Percentiles rank a stretch among this genome's conserved stretches.
phyloP scores from a whole-genome alignment of 2,329 filamentous ascomycete genomes.

The Colletotrichum salicis region DNA sequence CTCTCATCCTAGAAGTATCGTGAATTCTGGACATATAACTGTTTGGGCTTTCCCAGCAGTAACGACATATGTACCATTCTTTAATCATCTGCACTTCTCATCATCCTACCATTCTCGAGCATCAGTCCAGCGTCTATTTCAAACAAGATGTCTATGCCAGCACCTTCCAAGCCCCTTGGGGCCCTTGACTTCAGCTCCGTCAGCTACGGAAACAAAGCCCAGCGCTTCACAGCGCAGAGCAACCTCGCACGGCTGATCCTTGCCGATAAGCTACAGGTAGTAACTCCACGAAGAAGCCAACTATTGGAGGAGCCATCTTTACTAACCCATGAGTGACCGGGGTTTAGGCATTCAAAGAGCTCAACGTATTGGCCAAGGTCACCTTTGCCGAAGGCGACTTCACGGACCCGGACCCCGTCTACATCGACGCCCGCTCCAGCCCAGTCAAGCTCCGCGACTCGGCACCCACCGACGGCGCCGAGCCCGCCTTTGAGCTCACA shows the following conservation, averaged over 20 bases:
- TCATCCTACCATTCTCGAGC: too few relatives aligned
- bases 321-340: too few relatives aligned
- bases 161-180: neutral
- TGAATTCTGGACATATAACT: too few relatives aligned
- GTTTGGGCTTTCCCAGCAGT: too few relatives aligned
- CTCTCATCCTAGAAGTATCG: neutral
- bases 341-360: neutral
- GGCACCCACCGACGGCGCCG: neutral
- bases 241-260: neutral
- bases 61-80: too few relatives aligned
- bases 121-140: too few relatives aligned
- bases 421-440: constrained; percentile 1
- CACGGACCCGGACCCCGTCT: neutral
- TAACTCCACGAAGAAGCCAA: too few relatives aligned
- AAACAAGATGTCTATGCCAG: neutral
- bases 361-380: neutral
- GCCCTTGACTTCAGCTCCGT: neutral
- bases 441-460: constrained; percentile 1
- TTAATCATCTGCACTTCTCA: too few relatives aligned
- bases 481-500: neutral
- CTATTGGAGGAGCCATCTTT: too few relatives aligned
- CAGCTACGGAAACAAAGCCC: neutral
- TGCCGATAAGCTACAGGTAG: neutral
- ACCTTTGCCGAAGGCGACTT: neutral
- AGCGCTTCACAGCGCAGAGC: neutral